A percentile compares a stretch with the other conserved stretches of the same genome.
Conservation (phyloP, 202 grass and related monocot genomes). For the Eragrostis tef region DNA sequence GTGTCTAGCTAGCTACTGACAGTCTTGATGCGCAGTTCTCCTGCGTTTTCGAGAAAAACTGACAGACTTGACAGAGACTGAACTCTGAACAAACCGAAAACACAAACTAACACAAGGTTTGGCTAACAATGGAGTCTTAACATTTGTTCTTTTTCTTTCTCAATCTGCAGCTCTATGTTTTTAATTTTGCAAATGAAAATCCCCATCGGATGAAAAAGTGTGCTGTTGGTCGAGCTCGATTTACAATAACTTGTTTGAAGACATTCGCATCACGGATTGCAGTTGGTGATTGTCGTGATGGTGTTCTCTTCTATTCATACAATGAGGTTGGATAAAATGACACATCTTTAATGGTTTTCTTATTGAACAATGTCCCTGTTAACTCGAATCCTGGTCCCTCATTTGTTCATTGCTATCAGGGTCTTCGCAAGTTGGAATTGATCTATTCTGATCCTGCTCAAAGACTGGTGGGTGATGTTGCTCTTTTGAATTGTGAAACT, state of each 20-base stretch:
- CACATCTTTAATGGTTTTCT: conserved; percentile 34
- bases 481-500: conserved; percentile 79
- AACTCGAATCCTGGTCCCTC: conserved; percentile 20
- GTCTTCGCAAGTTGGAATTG: conserved; percentile 76
- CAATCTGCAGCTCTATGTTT: conserved; percentile 72
- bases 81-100: too few relatives aligned
- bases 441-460: conserved; percentile 86
- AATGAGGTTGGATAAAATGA: conserved; percentile 65
- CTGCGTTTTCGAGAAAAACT: too few relatives aligned
- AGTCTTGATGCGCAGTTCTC: too few relatives aligned
- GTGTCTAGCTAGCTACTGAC: too few relatives aligned
- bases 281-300: conserved; percentile 97
- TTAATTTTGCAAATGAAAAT: conserved; percentile 84
- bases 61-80: too few relatives aligned
- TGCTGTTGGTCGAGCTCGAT: conserved; percentile 67
- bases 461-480: conserved; percentile 86
- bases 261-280: conserved; percentile 78
- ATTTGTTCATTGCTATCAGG: conserved; percentile 54
- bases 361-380: conserved; percentile 24
- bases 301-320: conserved; percentile 95
- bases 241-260: conserved; percentile 91
- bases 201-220: conserved; percentile 72
- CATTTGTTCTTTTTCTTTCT: conserved; percentile 50
- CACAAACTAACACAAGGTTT: too few relatives aligned
- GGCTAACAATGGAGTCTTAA: conserved; percentile 29